Conservation (phyloP, 2,329 filamentous ascomycete genomes). For the Xylariales sp. region DNA sequence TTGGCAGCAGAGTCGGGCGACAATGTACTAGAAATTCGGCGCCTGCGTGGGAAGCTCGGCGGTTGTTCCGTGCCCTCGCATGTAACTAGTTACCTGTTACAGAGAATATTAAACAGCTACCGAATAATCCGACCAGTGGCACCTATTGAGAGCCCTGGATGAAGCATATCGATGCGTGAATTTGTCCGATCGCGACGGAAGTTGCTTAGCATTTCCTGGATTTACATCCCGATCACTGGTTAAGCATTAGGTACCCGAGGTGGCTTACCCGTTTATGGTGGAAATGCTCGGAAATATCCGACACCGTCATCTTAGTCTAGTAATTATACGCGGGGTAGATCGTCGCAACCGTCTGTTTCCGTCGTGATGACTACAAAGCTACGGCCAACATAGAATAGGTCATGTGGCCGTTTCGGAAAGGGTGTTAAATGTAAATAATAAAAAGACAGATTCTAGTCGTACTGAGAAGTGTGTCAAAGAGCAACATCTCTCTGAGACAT, state of each 20-base stretch:
- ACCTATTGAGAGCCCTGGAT: constrained; percentile 46
- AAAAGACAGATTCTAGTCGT: neutral
- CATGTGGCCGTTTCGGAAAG: neutral
- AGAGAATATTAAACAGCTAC: too few species aligned
- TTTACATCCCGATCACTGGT: neutral
- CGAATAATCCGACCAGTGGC: neutral
- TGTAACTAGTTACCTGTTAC: constrained; percentile 39
- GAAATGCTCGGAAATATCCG: constrained; percentile 27
- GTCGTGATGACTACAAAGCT: neutral
- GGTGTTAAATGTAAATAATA: neutral
- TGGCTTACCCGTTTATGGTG: neutral
- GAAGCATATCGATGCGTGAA: constrained; percentile 3
- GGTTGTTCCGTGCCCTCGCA: constrained; percentile 51
- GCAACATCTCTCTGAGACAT: neutral
- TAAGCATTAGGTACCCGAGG: neutral
- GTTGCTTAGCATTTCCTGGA: neutral
- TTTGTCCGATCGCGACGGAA: too few species aligned
- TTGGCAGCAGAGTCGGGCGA: constrained; percentile 48
- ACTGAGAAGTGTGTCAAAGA: neutral
- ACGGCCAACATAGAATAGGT: neutral
- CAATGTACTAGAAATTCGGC: constrained; percentile 28
- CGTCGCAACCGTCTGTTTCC: constrained; percentile 1
- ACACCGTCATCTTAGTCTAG: neutral
- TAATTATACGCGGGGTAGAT: constrained; percentile 11
- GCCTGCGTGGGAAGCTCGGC: constrained; percentile 46